Base-by-base conservation (phyloP, 2,329 filamentous ascomycete species). In the Cladophialophora immunda region DNA sequence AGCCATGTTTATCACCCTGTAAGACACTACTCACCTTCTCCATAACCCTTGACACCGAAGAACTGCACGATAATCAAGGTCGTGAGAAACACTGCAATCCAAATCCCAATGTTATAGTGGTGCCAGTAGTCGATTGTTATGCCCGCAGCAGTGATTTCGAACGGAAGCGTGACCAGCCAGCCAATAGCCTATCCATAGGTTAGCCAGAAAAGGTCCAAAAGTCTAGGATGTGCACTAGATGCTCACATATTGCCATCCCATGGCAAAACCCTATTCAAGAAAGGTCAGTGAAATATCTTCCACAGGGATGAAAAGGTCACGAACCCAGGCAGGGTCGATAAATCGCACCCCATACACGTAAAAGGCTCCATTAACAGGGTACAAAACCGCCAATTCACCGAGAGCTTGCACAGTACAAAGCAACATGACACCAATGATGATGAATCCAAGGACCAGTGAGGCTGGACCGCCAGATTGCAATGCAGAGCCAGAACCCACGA, bases 321-420 rank as follows among this genome's bases (percentile, higher is more conserved):
- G 27, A 17, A 93, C 58, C 93, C 93, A 97, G 0, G 94, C 93
- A 0, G 94, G 94, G 75, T 97, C 93, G n/a, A 98, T 80, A 75
- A 98, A 97, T 17, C 94, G 89, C 36, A 93, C 97, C 13, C 93
- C 94, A 80, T 94, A 97, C 8, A 92, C 89, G 1, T 92, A 92
- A 77, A 97, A 97, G 2, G 93, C 96, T 66, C 94, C 94, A 36
- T 94, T 92, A 34, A 97, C 91, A 3, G 94, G 94, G 73, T 94
- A 97, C 13, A 93, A 81, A 22, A 97, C 93, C 15, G 94, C 92
- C 78, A 98, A 87, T 79, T 98, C 94, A 68, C 94, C 94, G 25
- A 98, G 84, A 0, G 93, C 93, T 75, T 97, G 94, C 29, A 96
- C 91, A 1, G 93, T 97, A 76, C 91, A 95, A 79, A 93, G 97